Base-by-base conservation (phyloP, 176 grass and related monocot species). In the maize (Zea mays) region DNA sequence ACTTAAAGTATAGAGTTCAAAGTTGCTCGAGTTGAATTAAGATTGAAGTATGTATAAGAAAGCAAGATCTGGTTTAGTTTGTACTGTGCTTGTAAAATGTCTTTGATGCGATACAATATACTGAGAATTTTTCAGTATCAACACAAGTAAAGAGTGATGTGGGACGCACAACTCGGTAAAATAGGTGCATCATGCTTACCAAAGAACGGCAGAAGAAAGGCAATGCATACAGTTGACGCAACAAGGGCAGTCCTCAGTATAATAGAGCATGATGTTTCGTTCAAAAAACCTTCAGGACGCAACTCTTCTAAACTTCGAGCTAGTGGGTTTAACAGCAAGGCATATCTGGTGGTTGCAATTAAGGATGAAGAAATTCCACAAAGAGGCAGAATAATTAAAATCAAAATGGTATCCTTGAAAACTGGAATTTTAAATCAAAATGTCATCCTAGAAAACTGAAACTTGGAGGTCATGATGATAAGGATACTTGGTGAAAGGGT, bases 401-500 rank as follows among this genome's bases (percentile, higher is more conserved):
- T 73, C 40, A 85, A 35, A 71, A 60, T 37, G 8, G 36, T 81
- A 64, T 71, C 12, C n/a, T 72, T 65, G 5, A 88, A 16, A 33
- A 9, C 73, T 81, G 55, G 65, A 65, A 3, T 33, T 84, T 71
- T 27, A 78, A 62, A 60, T 73, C 40, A 85, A 35, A 71, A 60
- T 37, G 8, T 41, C 78, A 64, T 71, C 12, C n/a, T 72, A 70
- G 5, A 88, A 16, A 33, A 9, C 73, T 81, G 55, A 69, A 65
- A 3, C 19, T 84, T 71, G 1, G 38, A 77, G 4, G 45, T 14
- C 21, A 61, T 13, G 7, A 20, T 48, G 6, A 56, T 81, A 92
- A 94, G 89, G 94, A 94, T 98, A 98, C 82, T 98, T 98, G 4
- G 91, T 98, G 72, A 98, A 98, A 56, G 95, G 95, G 69, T 88